A percentile compares a stretch with the other conserved stretches of the same genome.
These are phyloP conservation scores for Saccharomyces hybrid DNA, from an alignment of 1,139 yeast species.

Conservation along the genomic window DNA sequence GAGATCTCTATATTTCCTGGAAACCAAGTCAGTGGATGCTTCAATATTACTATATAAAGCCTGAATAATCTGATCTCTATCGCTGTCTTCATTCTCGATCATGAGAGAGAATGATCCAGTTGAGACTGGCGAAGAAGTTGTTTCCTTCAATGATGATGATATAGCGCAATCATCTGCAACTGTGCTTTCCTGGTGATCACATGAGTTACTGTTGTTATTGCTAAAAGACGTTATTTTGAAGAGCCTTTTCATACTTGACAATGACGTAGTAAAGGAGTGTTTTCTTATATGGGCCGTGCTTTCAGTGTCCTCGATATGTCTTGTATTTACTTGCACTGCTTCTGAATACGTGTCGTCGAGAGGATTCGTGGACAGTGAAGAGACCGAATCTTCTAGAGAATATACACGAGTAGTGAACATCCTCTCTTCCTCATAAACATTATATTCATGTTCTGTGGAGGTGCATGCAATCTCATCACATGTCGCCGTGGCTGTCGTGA, in stretches of 20 bases:
- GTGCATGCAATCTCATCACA: background rate
- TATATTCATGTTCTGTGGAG: background rate
- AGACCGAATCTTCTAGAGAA: background rate
- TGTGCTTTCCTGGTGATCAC: background rate
- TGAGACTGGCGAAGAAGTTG: background rate
- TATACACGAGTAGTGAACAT: background rate
- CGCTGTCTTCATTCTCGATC: background rate
- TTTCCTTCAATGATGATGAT: background rate
- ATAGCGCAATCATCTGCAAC: background rate
- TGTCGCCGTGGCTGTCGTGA: background rate
- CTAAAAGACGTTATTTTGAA: background rate
- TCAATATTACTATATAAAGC: background rate
- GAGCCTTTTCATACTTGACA: background rate
- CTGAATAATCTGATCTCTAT: background rate
- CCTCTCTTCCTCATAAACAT: background rate
- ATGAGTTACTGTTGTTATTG: background rate
- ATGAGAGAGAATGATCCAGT: background rate
- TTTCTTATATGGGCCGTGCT: background rate
- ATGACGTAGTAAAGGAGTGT: background rate
- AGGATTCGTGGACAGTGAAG: background rate
- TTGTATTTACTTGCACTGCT: background rate
- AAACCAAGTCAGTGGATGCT: conserved; percentile 17
- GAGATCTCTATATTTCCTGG: conserved; percentile 70
- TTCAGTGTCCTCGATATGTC: background rate
- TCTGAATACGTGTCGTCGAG: background rate